A percentile compares a stretch with the other conserved stretches of the same genome.
Conservation (phyloP, 2,329 filamentous ascomycete genomes). For the Neophaeococcomyces aloes region DNA sequence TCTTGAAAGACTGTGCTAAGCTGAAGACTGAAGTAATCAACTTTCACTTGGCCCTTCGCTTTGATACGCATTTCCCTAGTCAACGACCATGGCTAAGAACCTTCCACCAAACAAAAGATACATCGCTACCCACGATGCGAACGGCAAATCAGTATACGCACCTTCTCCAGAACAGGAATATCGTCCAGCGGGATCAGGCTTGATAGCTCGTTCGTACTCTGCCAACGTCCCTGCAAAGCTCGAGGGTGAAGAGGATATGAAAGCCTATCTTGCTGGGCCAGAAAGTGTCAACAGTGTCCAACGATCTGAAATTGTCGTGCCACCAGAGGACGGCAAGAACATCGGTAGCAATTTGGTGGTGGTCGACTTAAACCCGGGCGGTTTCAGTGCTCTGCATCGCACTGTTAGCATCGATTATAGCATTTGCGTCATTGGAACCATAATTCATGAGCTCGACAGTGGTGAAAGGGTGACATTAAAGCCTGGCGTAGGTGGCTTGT, state of each 20-base stretch:
- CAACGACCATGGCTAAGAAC: conserved; percentile 1
- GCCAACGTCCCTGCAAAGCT: conserved; percentile 12
- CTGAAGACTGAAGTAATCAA: too few relatives aligned
- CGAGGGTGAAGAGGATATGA: conserved; percentile 14
- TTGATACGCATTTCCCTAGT: too few relatives aligned
- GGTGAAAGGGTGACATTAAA: conserved; percentile 15
- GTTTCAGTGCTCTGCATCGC: conserved; percentile 13
- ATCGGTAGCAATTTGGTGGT: conserved; percentile 14
- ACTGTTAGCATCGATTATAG: conserved; percentile 18
- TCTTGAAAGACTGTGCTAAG: too few relatives aligned
- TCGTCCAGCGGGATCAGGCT: conserved; percentile 6
- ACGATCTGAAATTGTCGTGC: conserved; percentile 13
- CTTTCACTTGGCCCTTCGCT: too few relatives aligned
- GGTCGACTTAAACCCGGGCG: conserved; percentile 15
- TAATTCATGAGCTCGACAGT: conserved; percentile 18
- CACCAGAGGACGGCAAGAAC: conserved; percentile 3
- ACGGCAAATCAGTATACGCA: conserved; percentile 5
- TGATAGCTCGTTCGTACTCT: conserved; percentile 14
- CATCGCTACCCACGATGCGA: conserved; percentile 4
- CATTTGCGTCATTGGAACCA: conserved; percentile 15
- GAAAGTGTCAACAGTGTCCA: conserved; percentile 13
- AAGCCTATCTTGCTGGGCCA: conserved; percentile 12
- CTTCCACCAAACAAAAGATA: conserved; percentile 3
- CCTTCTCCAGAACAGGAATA: conserved; percentile 12
- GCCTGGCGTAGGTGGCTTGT: conserved; percentile 13